A percentile compares a stretch with the other conserved stretches of the same genome.
Conservation (phyloP, 2,329 filamentous ascomycete species). For the Chaetomium globosum region DNA sequence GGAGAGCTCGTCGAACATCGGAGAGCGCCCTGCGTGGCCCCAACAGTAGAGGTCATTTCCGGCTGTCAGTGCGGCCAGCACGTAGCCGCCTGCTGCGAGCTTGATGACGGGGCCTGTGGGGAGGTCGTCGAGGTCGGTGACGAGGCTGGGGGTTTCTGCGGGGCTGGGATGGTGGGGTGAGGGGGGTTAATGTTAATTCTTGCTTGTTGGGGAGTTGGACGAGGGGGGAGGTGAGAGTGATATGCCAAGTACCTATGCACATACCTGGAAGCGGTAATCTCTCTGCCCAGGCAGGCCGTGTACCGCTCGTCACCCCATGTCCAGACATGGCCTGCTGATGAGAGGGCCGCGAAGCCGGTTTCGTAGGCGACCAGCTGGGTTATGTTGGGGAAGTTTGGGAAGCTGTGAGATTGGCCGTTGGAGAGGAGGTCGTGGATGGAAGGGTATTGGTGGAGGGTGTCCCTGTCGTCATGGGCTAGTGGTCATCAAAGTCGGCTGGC, state of each 20-base stretch:
- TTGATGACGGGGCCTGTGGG: slow-evolving; percentile 55
- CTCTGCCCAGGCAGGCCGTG: slow-evolving; percentile 58
- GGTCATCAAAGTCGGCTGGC: slow-evolving; percentile 7
- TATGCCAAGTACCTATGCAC: slow-evolving; percentile 7
- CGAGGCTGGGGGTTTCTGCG: slow-evolving; percentile 49
- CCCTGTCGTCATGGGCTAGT: slow-evolving; percentile 34
- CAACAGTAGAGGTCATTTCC: slow-evolving; percentile 64
- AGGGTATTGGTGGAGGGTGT: slow-evolving; percentile 39
- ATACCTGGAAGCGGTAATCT: slow-evolving; percentile 46
- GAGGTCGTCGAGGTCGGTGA: slow-evolving; percentile 56
- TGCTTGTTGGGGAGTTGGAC: not conserved
- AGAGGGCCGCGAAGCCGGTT: slow-evolving; percentile 53
- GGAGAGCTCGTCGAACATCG: slow-evolving; percentile 41
- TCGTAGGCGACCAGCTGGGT: slow-evolving; percentile 52
- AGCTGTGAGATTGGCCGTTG: slow-evolving; percentile 25
- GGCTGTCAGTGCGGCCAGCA: slow-evolving; percentile 59
- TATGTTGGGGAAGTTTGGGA: slow-evolving; percentile 39
- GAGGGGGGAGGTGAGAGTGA: not conserved
- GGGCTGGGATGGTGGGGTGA: slow-evolving; percentile 41
- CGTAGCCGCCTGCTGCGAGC: slow-evolving; percentile 60
- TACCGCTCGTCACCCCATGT: slow-evolving; percentile 64
- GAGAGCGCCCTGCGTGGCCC: slow-evolving; percentile 50
- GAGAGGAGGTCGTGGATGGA: slow-evolving; percentile 23
- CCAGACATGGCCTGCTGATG: slow-evolving; percentile 50
- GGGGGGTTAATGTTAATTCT: not conserved